These are phyloP conservation scores for Neurospora sp. DNA, from an alignment of 495 filamentous ascomycete genomes.

Conservation along the genomic window DNA sequence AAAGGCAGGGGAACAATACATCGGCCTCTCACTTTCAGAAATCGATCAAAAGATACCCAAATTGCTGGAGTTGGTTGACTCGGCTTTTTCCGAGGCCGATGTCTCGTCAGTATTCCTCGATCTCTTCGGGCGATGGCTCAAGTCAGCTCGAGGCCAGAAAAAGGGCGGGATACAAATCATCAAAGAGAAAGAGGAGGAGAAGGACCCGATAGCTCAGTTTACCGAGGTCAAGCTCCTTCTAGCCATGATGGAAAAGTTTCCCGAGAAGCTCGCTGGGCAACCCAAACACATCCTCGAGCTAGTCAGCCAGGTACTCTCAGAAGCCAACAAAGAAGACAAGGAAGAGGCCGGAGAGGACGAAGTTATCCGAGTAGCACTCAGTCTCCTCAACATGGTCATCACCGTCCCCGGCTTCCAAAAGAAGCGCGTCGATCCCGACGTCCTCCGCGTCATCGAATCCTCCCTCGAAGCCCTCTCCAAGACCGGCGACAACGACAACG, in stretches of 20 bases:
- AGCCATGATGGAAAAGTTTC: slow-evolving; percentile 54
- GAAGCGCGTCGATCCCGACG: slow-evolving; percentile 32
- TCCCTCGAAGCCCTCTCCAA: slow-evolving; percentile 37
- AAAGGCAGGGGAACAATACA: not conserved
- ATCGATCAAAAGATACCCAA: slow-evolving; percentile 42
- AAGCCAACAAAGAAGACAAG: slow-evolving; percentile 2
- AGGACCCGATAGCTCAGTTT: slow-evolving; percentile 38
- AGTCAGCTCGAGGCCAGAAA: slow-evolving; percentile 14
- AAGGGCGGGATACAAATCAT: slow-evolving; percentile 12
- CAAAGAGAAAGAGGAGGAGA: slow-evolving; percentile 25
- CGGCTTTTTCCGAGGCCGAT: slow-evolving; percentile 43
- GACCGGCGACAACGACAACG: slow-evolving; percentile 19
- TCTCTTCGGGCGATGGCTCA: slow-evolving; percentile 54
- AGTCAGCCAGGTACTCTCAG: slow-evolving; percentile 45
- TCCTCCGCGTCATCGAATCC: slow-evolving; percentile 42
- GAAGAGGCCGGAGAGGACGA: slow-evolving; percentile 32
- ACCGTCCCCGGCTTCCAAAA: slow-evolving; percentile 52
- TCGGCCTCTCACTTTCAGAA: slow-evolving; percentile 6
- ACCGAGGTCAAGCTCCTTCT: slow-evolving; percentile 55
- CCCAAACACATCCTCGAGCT: slow-evolving; percentile 55
- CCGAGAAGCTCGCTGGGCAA: slow-evolving; percentile 55
- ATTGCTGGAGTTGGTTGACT: slow-evolving; percentile 45
- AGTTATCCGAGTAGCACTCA: slow-evolving; percentile 49
- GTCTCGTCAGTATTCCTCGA: slow-evolving; percentile 55
- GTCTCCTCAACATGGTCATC: slow-evolving; percentile 56